Evolutionary conservation across 1,284 basidiomycete genomes (phyloP), one percentile per base, ranked within the genome.

Genomic region (Veloporphyrellus conicus): DNA sequence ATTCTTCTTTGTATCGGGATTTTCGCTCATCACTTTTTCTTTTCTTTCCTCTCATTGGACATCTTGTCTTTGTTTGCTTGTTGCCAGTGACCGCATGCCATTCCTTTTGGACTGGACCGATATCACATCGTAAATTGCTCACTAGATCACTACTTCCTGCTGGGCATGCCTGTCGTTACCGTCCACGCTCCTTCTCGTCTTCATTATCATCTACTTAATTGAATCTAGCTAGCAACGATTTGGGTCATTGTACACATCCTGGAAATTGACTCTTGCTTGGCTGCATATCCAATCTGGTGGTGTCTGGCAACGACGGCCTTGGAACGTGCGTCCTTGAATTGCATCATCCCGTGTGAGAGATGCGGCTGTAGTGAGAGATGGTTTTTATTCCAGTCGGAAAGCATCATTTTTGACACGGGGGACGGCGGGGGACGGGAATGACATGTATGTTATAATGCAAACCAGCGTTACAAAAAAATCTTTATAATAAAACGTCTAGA

Each of bases 201-300:
- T 48, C 41, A 41, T 65, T 60, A 65, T 55, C 7, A 56, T 60
- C 49, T 63, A 53, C 57, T 53, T 65, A 64, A 64, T 61, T 9
- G 23, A 38, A 63, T 60, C 61, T 65, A 60, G 61, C 42, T 46
- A 52, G 54, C 50, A 50, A 27, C 50, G 59, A 50, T 58, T 43
- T 47, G 45, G 45, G 42, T 49, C 41, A n/a, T n/a, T n/a, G 38
- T 48, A 44, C 7, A 47, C 41, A 28, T 43, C 31, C 34, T 38
- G 37, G 35, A 45, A 50, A 54, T 55, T 35, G 33, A 48, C 43
- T 40, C 25, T 25, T 35, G 34, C 43, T 45, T 42, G 18, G 23
- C n/a, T 35, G 22, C 29, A 19, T 10, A 14, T 25, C n/a, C n/a
- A n/a, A 25, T 25, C 23, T 25, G 23, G 23, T n/a, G n/a, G n/a